A percentile compares a stretch with the other conserved stretches of the same genome.
phyloP scores from a whole-genome alignment of 2,329 filamentous ascomycete genomes.

The Botrytis tulipae region DNA sequence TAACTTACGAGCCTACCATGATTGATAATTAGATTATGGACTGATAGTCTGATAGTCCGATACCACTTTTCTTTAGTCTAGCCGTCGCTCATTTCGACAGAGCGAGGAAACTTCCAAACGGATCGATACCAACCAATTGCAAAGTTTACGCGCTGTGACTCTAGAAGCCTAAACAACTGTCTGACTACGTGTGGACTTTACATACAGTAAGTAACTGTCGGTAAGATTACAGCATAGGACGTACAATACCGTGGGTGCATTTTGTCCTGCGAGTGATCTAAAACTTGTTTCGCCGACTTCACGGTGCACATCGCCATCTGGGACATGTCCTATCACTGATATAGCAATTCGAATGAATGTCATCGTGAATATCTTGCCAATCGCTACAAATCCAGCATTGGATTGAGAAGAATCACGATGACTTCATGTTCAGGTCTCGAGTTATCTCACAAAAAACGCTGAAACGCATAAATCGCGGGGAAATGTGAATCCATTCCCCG shows the following conservation, averaged over 20 bases:
- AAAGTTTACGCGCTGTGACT: neutral
- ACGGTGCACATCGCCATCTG: neutral
- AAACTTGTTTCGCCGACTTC: slow-evolving; percentile 1
- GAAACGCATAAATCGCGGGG: neutral
- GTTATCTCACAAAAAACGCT: neutral
- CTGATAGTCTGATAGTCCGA: neutral
- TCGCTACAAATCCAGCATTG: neutral
- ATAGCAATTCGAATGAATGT: neutral
- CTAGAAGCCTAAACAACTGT: neutral
- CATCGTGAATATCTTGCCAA: neutral
- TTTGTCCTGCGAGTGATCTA: neutral
- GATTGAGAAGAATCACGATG: neutral
- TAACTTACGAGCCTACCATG: neutral
- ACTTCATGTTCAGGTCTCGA: neutral
- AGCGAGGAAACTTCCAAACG: neutral
- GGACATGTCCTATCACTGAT: neutral
- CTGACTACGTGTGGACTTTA: neutral
- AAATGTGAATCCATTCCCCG: neutral
- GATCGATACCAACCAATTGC: neutral
- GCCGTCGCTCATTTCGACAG: neutral
- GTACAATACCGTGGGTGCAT: neutral
- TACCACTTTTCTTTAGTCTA: neutral
- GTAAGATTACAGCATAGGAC: neutral
- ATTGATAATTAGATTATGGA: neutral
- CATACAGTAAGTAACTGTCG: neutral